Evolutionary conservation across 2,329 filamentous ascomycete genomes (phyloP).

Genomic region (Monosporascus sp.): DNA sequence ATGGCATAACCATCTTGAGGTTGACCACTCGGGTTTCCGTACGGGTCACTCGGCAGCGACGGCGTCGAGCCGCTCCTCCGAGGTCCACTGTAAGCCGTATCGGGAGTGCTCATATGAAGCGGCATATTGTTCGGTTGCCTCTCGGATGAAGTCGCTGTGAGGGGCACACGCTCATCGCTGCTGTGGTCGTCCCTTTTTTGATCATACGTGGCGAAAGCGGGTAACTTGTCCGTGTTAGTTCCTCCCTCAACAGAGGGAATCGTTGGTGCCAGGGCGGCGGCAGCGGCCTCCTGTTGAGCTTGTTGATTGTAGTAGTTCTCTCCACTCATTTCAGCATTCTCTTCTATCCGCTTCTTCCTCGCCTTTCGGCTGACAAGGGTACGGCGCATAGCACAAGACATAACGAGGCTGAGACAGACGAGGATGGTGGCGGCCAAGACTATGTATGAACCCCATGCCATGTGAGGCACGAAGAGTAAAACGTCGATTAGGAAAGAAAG

Average conservation of each 20-base stretch:
- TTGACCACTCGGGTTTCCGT: conserved; percentile 53
- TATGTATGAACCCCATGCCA: conserved; percentile 92
- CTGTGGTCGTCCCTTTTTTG: conserved; percentile 51
- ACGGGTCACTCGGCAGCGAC: conserved; percentile 49
- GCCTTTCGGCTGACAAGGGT: conserved; percentile 89
- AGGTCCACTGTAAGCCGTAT: conserved; percentile 30
- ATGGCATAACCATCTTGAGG: conserved; percentile 41
- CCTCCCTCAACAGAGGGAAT: conserved; percentile 53
- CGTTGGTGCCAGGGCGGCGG: conserved; percentile 49
- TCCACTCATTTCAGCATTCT: conserved; percentile 96
- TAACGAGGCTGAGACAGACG: conserved; percentile 73
- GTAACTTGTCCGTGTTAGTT: conserved; percentile 44
- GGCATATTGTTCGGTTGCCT: conserved; percentile 41
- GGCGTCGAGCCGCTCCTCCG: conserved; percentile 36
- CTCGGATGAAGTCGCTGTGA: conserved; percentile 59
- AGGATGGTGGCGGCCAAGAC: conserved; percentile 85
- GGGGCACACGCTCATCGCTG: conserved; percentile 52
- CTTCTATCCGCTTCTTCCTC: conserved; percentile 83
- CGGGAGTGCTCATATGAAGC: conserved; percentile 35
- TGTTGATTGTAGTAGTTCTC: conserved; percentile 82
- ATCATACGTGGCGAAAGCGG: conserved; percentile 62
- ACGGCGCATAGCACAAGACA: conserved; percentile 91
- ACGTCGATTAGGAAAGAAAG: conserved; percentile 92
- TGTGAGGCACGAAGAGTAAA: conserved; percentile 86
- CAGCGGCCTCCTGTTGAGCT: conserved; percentile 45